phyloP scores from a whole-genome alignment of 257 asterid species.

The Apocynum venetum region DNA sequence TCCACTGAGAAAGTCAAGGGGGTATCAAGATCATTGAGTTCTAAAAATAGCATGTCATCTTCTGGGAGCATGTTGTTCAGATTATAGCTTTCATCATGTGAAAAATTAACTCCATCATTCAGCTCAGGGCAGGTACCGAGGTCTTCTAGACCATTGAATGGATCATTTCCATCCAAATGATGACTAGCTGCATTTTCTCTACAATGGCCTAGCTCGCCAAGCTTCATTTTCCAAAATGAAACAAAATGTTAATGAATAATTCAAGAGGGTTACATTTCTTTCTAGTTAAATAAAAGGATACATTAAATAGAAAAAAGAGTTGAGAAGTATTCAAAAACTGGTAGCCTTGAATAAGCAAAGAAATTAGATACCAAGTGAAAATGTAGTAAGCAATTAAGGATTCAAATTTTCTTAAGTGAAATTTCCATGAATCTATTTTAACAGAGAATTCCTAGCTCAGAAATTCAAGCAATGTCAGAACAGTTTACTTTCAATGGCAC shows the following conservation, averaged over 20 bases:
- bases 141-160: conserved; percentile 41
- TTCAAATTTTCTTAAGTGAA: neutral
- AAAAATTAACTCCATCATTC: conserved; percentile 20
- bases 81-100: conserved; percentile 21
- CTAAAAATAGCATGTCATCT: conserved; percentile 43
- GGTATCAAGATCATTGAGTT: conserved; percentile 51
- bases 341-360: neutral
- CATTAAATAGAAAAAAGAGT: neutral
- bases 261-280: neutral
- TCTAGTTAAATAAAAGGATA: neutral
- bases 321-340: neutral
- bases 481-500: neutral
- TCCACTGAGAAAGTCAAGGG: conserved; percentile 39
- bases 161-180: conserved; percentile 30
- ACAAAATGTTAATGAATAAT: neutral
- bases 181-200: conserved; percentile 9
- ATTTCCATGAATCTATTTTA: neutral
- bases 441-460: neutral
- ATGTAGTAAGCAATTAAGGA: neutral
- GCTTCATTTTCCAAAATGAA: conserved; percentile 19
- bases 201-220: conserved; percentile 24
- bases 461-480: neutral
- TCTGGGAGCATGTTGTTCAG: conserved; percentile 14
- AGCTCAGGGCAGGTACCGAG: conserved; percentile 23
- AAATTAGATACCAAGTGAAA: neutral